These are phyloP conservation scores for Fusarium sp. DNA, from an alignment of 2,329 filamentous ascomycete genomes.

Conservation along the genomic window DNA sequence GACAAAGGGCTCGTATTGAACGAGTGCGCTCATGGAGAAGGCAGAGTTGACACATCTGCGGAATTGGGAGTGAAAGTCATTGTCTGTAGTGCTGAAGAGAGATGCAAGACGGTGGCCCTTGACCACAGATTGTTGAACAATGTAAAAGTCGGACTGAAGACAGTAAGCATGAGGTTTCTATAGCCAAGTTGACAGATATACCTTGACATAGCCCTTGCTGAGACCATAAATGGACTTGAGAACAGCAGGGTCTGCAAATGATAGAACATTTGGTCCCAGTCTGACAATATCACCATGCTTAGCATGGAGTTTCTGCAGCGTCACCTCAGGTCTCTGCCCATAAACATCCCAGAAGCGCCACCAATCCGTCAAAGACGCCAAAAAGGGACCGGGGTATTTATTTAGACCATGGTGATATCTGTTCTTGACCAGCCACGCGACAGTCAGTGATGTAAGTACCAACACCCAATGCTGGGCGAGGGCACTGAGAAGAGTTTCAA, in stretches of 20 bases:
- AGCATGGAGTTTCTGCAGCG: conserved; percentile 73
- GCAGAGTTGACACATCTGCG: conserved; percentile 79
- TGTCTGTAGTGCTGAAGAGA: conserved; percentile 80
- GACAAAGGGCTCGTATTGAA: conserved; percentile 84
- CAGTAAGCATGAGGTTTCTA: background rate
- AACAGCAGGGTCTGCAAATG: conserved; percentile 78
- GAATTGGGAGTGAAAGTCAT: conserved; percentile 79
- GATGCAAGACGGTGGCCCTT: conserved; percentile 75
- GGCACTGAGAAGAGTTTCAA: conserved; percentile 29
- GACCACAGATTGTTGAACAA: conserved; percentile 78
- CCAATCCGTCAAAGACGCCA: conserved; percentile 73
- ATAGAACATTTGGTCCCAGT: conserved; percentile 77
- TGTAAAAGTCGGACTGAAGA: conserved; percentile 76
- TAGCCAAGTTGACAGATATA: conserved; percentile 47
- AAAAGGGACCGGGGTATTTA: conserved; percentile 76
- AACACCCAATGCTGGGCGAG: conserved; percentile 39
- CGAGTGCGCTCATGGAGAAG: conserved; percentile 80
- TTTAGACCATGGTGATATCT: conserved; percentile 67
- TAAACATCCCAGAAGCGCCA: conserved; percentile 80
- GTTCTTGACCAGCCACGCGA: conserved; percentile 33
- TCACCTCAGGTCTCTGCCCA: conserved; percentile 70
- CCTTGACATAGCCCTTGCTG: conserved; percentile 84
- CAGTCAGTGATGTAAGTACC: conserved; percentile 3
- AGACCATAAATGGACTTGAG: conserved; percentile 82
- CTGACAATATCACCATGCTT: conserved; percentile 80